phyloP scores from a whole-genome alignment of 1,139 yeast species.

The Candida tunisiensis region DNA sequence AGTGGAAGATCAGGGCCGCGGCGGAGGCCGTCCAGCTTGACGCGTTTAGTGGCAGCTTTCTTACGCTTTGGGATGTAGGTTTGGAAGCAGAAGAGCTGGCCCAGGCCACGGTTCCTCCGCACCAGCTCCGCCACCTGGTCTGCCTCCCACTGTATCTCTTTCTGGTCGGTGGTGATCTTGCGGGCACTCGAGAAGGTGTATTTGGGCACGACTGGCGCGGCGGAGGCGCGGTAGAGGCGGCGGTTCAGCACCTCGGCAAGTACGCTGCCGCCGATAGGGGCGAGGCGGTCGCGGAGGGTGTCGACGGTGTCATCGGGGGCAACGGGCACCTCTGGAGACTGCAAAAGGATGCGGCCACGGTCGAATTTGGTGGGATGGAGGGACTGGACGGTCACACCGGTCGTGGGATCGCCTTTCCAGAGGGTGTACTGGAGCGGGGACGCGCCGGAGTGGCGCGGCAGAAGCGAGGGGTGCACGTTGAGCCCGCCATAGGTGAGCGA shows the following conservation, averaged over 20 bases:
- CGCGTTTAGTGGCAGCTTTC: no score
- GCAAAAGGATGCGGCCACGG: slow-evolving; percentile 53
- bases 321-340: slow-evolving; percentile 29
- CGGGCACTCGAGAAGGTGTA: slow-evolving; percentile 5
- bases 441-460: slow-evolving; percentile 76
- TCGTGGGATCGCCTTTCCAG: slow-evolving; percentile 37
- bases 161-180: slow-evolving; percentile 3
- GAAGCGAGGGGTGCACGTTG: slow-evolving; percentile 83
- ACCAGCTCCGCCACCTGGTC: slow-evolving; percentile 1
- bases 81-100: slow-evolving; percentile 5
- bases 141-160: slow-evolving; percentile 2
- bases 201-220: background rate
- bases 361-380: slow-evolving; percentile 81
- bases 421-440: slow-evolving; percentile 80
- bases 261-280: slow-evolving; percentile 40
- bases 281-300: slow-evolving; percentile 32
- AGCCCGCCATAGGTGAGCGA: slow-evolving; percentile 46
- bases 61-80: no score
- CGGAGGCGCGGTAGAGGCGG: background rate
- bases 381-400: slow-evolving; percentile 87
- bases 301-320: slow-evolving; percentile 24
- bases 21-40: no score
- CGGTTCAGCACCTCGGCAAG: slow-evolving; percentile 27
- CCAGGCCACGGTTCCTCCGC: slow-evolving; percentile 8
- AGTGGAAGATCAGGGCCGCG: no score